Conservation (phyloP, 208 protist species). For the Porcisia hertigi region DNA sequence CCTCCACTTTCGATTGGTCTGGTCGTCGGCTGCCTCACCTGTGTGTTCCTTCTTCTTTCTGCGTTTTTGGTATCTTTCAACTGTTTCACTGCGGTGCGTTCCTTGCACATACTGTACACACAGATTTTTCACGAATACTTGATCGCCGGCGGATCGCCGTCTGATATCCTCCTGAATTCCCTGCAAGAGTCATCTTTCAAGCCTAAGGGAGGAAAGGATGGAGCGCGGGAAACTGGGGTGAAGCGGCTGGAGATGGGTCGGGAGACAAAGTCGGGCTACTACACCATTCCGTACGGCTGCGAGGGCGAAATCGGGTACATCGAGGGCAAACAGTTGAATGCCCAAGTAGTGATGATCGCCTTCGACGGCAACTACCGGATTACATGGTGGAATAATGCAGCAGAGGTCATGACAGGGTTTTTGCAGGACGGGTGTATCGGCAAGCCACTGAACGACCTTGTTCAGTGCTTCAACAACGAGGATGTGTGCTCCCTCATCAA, state of each 20-base stretch:
- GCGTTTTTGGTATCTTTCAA: slow-evolving; percentile 40
- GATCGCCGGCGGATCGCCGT: slow-evolving; percentile 34
- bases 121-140: slow-evolving; percentile 54
- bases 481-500: slow-evolving; percentile 53
- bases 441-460: slow-evolving; percentile 83
- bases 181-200: slow-evolving; percentile 21
- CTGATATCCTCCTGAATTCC: slow-evolving; percentile 28
- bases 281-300: slow-evolving; percentile 71
- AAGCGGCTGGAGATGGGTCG: slow-evolving; percentile 39
- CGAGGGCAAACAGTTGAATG: slow-evolving; percentile 79
- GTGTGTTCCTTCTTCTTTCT: slow-evolving; percentile 48
- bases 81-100: slow-evolving; percentile 40
- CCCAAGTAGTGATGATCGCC: slow-evolving; percentile 89
- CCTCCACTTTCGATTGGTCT: slow-evolving; percentile 44
- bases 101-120: slow-evolving; percentile 60
- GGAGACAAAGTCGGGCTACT: slow-evolving; percentile 73
- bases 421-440: slow-evolving; percentile 79
- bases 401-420: slow-evolving; percentile 88
- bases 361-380: slow-evolving; percentile 81
- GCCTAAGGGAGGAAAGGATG: slow-evolving; percentile 20
- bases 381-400: slow-evolving; percentile 85
- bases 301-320: slow-evolving; percentile 74
- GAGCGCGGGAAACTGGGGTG: slow-evolving; percentile 14
- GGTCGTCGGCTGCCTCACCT: slow-evolving; percentile 47
- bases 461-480: slow-evolving; percentile 57